Evolutionary conservation across 139 green algal species (phyloP), one percentile per base, ranked within the genome.

Genomic region (Penium margaritaceum): DNA sequence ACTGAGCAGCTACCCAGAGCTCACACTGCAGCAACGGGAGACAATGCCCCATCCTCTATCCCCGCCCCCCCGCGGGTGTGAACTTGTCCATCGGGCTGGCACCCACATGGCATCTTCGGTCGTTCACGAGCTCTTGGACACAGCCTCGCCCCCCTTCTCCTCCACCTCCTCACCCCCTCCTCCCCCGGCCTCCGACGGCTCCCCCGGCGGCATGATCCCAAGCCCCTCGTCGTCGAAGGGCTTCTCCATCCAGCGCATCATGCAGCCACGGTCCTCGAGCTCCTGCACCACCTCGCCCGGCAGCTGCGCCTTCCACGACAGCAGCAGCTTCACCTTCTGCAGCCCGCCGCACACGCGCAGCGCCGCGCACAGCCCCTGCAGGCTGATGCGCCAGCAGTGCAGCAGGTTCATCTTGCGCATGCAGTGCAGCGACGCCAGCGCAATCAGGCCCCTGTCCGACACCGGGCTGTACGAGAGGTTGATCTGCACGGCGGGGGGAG

Each of bases 201-300:
- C n/a, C n/a, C n/a, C n/a, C n/a, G n/a, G n/a, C n/a, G n/a, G n/a
- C n/a, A n/a, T n/a, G n/a, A n/a, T n/a, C n/a, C n/a, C n/a, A n/a
- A n/a, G n/a, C n/a, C n/a, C n/a, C n/a, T n/a, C n/a, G n/a, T n/a
- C n/a, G n/a, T n/a, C n/a, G n/a, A n/a, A n/a, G n/a, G 68, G 68
- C 68, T 76, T 76, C n/a, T 60, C 41, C 46, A 76, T 70, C 68
- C 68, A 76, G 51, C 68, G 68, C 15, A 76, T 32, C 14, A 27
- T 27, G 39, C 51, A 67, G 33, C 68, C 68, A 19, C 68, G 37
- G n/a, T 36, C 41, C 41, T 76, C 68, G 14, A 76, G 47, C 29
- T 55, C 33, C 0, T 14, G 51, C 21, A 76, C 14, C 9, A 67
- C 36, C 17, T 43, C 24, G 3, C 15, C 24, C 1, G 68, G 60